Evolutionary conservation across 441 rosid genomes (phyloP), one percentile per base, ranked within the genome.

Genomic region (Gossypium laxum): DNA sequence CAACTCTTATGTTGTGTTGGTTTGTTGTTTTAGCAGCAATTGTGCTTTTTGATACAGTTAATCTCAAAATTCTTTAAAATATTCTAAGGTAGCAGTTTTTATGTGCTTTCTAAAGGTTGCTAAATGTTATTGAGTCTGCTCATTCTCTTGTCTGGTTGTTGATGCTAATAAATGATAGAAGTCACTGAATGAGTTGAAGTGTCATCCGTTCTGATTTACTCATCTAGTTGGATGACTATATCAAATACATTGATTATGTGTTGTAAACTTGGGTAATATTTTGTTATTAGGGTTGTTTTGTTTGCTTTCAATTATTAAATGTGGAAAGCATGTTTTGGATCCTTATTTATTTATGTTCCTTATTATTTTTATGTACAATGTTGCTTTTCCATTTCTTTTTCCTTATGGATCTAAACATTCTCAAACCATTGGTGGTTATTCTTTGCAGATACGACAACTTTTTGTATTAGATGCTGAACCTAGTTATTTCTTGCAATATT

Each of bases 381-480:
- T 48, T 67, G 22, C 14, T 67, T 21, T 66, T 45, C 4, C 5
- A 48, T 8, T 48, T 48, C 1, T 8, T 22, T 67, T 50, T 66
- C 58, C 15, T 51, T 67, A 21, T 28, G 43, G 15, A 50, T 17
- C 5, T 4, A 50, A 67, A 50, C 5, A 17, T 51, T 58, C n/a
- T 18, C 59, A 74, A 48, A 41, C 57, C 19, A 68, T 73, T 67
- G 65, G 64, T 75, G 30, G 47, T 43, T 73, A 11, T 72, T 82
- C 50, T 74, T 75, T 75, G 78, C 84, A 91, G 97, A 84, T 87
- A 78, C 78, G 98, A 7, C 84, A 84, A 34, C 84, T 89, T 77
- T 90, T 92, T 71, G 77, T 89, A 73, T 81, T 73, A 63, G 88
- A 86, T 69, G 83, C 89, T 45, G 92, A 92, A 77, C 93, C 96